These are phyloP conservation scores for Cyclanthera cordifolia DNA, from an alignment of 306 rosid species.

Conservation along the genomic window DNA sequence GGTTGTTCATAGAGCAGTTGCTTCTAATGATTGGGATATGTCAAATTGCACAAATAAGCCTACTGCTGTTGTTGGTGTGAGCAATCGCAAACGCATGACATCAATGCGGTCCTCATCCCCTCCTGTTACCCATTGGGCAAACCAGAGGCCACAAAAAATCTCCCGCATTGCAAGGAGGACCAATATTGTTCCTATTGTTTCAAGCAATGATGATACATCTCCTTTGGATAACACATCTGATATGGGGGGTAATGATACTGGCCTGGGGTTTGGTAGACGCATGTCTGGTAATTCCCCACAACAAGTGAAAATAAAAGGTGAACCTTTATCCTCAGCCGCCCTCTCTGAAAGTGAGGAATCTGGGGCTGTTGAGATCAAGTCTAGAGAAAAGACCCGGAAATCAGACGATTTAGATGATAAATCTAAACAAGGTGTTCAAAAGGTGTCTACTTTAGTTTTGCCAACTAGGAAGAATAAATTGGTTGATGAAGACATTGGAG, in stretches of 20 bases:
- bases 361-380: slow-evolving; percentile 63
- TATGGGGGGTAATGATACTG: slow-evolving; percentile 58
- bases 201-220: slow-evolving; percentile 66
- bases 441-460: slow-evolving; percentile 43
- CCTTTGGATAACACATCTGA: slow-evolving; percentile 55
- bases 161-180: slow-evolving; percentile 95
- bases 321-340: slow-evolving; percentile 60
- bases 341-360: slow-evolving; percentile 97
- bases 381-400: slow-evolving; percentile 63
- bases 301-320: slow-evolving; percentile 70
- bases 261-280: slow-evolving; percentile 60
- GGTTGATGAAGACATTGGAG: slow-evolving; percentile 75
- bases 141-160: slow-evolving; percentile 78
- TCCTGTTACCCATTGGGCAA: slow-evolving; percentile 71
- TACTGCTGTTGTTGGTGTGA: slow-evolving; percentile 58
- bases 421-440: slow-evolving; percentile 54
- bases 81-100: slow-evolving; percentile 73
- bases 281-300: slow-evolving; percentile 68
- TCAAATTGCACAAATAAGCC: slow-evolving; percentile 70
- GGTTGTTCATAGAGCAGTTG: slow-evolving; percentile 53
- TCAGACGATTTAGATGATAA: slow-evolving; percentile 68
- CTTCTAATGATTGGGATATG: slow-evolving; percentile 81
- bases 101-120: slow-evolving; percentile 78
- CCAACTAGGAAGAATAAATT: slow-evolving; percentile 70
- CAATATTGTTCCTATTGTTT: slow-evolving; percentile 56